Conservation (phyloP, 1,139 yeast species). For the Yamadazyma dendronema region DNA sequence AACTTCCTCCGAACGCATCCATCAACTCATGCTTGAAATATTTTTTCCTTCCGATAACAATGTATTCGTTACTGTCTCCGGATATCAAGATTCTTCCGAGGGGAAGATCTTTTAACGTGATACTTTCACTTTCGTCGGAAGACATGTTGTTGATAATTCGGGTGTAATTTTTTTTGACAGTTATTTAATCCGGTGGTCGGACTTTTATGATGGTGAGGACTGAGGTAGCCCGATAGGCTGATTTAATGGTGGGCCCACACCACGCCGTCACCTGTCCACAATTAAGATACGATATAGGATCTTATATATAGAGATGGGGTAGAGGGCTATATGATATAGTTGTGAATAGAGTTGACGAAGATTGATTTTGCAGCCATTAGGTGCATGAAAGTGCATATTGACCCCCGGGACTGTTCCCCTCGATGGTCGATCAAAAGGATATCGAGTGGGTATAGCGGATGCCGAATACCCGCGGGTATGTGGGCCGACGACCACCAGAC, state of each 20-base stretch:
- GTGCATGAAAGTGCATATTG: too few species aligned
- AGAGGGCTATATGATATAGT: too few species aligned
- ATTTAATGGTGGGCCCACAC: background rate
- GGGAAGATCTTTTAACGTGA: slow-evolving; percentile 14
- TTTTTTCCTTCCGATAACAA: slow-evolving; percentile 29
- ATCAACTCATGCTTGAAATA: slow-evolving; percentile 33
- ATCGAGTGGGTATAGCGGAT: too few species aligned
- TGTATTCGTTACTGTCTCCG: slow-evolving; percentile 23
- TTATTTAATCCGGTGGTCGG: background rate
- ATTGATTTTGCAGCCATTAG: background rate
- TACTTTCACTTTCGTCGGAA: slow-evolving; percentile 10
- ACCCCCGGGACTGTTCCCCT: too few species aligned
- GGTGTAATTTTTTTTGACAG: background rate
- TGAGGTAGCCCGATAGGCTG: background rate
- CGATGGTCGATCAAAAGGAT: background rate
- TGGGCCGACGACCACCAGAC: too few species aligned
- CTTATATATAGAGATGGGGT: too few species aligned
- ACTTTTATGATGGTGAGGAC: too few species aligned
- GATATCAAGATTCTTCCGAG: slow-evolving; percentile 19
- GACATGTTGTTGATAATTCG: slow-evolving; percentile 4
- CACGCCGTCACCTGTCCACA: too few species aligned
- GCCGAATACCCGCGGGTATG: background rate
- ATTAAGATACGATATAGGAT: too few species aligned
- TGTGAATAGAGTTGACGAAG: too few species aligned
- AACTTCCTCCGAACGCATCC: slow-evolving; percentile 69